A percentile compares a stretch with the other conserved stretches of the same genome.
phyloP scores from a whole-genome alignment of 1,284 basidiomycete species.

The Puccinia polysora region DNA sequence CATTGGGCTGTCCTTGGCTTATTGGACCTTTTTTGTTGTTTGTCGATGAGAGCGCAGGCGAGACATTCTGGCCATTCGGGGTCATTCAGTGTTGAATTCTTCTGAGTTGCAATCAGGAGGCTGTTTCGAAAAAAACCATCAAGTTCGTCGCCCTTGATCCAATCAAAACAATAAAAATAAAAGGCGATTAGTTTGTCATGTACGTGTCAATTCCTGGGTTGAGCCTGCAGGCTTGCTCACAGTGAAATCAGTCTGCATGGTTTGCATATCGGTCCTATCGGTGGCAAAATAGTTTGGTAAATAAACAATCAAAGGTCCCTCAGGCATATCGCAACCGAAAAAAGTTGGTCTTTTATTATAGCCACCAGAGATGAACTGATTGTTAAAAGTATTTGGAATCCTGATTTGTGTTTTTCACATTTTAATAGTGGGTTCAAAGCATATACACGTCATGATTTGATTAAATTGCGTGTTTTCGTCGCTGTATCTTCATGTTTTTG shows the following conservation, averaged over 20 bases:
- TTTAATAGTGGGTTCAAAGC: background rate
- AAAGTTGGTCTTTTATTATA: constrained; percentile 40
- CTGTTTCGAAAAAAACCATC: constrained; percentile 41
- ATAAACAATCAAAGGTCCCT: constrained; percentile 26
- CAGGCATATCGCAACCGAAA: constrained; percentile 30
- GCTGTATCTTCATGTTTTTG: too few species aligned
- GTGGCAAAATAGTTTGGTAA: constrained; percentile 34
- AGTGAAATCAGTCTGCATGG: constrained; percentile 26
- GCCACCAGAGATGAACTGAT: constrained; percentile 10
- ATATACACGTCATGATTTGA: background rate
- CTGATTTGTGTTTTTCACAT: background rate
- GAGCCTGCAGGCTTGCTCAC: background rate
- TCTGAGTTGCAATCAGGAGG: constrained; percentile 31
- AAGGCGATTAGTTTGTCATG: background rate
- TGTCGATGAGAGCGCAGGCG: constrained; percentile 35
- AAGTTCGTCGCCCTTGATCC: constrained; percentile 28
- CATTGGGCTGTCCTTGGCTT: constrained; percentile 22
- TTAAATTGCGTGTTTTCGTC: background rate
- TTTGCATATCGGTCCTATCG: constrained; percentile 35
- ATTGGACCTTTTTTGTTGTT: constrained; percentile 21
- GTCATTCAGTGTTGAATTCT: constrained; percentile 24
- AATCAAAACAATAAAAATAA: background rate
- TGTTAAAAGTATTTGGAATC: constrained; percentile 30
- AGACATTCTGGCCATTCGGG: constrained; percentile 41
- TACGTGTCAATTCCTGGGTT: background rate